These are phyloP conservation scores for Pichia sporocuriosa DNA, from an alignment of 805 yeast species.

Conservation along the genomic window DNA sequence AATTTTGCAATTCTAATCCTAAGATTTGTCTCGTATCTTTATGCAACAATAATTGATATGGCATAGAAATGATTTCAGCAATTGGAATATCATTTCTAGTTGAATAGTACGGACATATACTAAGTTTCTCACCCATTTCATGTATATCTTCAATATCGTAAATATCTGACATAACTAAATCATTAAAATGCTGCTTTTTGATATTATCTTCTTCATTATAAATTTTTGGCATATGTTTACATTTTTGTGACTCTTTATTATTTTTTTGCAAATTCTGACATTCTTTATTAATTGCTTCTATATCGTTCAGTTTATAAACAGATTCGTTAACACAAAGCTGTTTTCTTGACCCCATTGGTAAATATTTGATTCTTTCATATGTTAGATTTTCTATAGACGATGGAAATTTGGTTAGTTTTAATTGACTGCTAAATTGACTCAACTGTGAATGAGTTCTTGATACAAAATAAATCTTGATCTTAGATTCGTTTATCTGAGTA, in stretches of 20 bases:
- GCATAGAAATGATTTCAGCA: conserved; percentile 75
- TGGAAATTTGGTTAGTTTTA: conserved; percentile 54
- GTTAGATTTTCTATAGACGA: conserved; percentile 41
- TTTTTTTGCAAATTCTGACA: conserved; percentile 62
- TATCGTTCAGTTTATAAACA: conserved; percentile 43
- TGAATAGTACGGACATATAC: conserved; percentile 80
- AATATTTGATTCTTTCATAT: conserved; percentile 53
- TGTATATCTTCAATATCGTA: conserved; percentile 78
- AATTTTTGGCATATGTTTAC: conserved; percentile 36
- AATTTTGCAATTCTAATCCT: conserved; percentile 49
- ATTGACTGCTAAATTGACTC: conserved; percentile 69
- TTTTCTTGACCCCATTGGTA: conserved; percentile 76
- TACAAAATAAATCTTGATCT: conserved; percentile 55
- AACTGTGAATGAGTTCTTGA: conserved; percentile 92
- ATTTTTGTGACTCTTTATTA: conserved; percentile 27
- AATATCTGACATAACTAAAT: conserved; percentile 47
- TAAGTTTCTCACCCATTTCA: conserved; percentile 46
- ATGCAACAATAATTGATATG: conserved; percentile 73
- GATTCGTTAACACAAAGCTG: conserved; percentile 74
- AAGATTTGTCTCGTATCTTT: conserved; percentile 52
- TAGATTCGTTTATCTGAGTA: conserved; percentile 24
- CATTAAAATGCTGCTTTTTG: conserved; percentile 40
- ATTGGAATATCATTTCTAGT: conserved; percentile 46
- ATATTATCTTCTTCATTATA: conserved; percentile 28
- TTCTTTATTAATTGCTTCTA: conserved; percentile 64